phyloP scores from a whole-genome alignment of 768 basidiomycete species.

The Pleurotus djamor region DNA sequence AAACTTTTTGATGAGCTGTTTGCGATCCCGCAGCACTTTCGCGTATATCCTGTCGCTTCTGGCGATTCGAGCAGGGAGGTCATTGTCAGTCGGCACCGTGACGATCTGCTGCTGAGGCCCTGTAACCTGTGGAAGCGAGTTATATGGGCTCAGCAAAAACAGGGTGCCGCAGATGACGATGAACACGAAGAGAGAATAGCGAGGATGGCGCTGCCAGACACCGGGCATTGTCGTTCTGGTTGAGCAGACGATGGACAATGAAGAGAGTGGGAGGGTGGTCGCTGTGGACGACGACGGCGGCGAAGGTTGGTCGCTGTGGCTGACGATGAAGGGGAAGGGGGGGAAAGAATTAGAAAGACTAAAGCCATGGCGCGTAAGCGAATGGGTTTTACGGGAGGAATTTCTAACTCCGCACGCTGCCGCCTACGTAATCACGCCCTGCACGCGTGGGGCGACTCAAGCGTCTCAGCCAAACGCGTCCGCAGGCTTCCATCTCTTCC shows the following conservation, averaged over 20 bases:
- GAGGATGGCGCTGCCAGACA: slow-evolving; percentile 46
- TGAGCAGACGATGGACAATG: slow-evolving; percentile 4
- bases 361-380: too few relatives aligned
- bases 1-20: slow-evolving; percentile 50
- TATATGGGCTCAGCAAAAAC: slow-evolving; percentile 42
- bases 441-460: not conserved
- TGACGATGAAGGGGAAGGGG: not conserved
- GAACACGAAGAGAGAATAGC: slow-evolving; percentile 44
- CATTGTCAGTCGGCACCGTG: slow-evolving; percentile 22
- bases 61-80: slow-evolving; percentile 35
- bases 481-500: too few relatives aligned
- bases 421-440: not conserved
- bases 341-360: not conserved
- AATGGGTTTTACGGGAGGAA: not conserved
- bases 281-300: not conserved
- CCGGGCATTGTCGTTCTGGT: slow-evolving; percentile 18
- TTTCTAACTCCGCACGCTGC: not conserved
- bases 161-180: slow-evolving; percentile 39
- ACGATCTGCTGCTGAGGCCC: slow-evolving; percentile 7
- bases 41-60: slow-evolving; percentile 45
- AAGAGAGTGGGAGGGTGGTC: not conserved
- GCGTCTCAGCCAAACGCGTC: too few relatives aligned
- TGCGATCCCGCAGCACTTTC: slow-evolving; percentile 35
- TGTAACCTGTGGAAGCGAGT: slow-evolving; percentile 14
- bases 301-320: not conserved